Evolutionary conservation across 345 rosid species (phyloP), one percentile per base, ranked within the genome.

Genomic region (Populus euphratica): DNA sequence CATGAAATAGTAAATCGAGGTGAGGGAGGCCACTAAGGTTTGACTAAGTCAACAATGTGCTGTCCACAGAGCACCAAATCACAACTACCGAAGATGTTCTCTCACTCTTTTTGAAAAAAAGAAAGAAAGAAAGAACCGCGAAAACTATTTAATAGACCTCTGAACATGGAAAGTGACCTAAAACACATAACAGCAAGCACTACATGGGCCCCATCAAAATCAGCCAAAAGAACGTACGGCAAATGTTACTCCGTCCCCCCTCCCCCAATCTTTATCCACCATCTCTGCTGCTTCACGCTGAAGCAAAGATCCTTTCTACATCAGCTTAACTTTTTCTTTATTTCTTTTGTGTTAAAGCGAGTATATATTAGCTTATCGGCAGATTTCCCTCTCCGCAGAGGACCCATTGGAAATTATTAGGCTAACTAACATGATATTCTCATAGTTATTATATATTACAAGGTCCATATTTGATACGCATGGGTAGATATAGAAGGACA

Each of bases 61-160:
- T 29, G 62, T 70, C 36, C 69, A 20, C 43, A 4, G 6, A 11
- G 43, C 77, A 74, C 61, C 70, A 50, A 35, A 33, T 49, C 78
- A 49, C 77, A 64, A 64, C 62, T 17, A 43, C 77, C 77, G 50
- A 64, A 74, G 56, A 31, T 74, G 31, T 47, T 41, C 5, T 33
- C 17, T 5, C 16, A 49, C 63, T 31, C 39, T 27, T 76, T 76
- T 36, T 38, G 73, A 54, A 14, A 52, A 35, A 13, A n/a, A 68
- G 18, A 54, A 8, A 9, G 73, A 54, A 14, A 52, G 35, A 13
- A n/a, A 68, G 27, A 54, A 2, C 23, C 47, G 36, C 38, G 18
- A 27, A 38, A 38, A 44, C 8, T 5, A 38, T 36, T 41, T 20
- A 31, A 68, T 23, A 68, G 17, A 9, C 61, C 25, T 12, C 5